These are phyloP conservation scores for Linaria vulgaris DNA, from an alignment of 257 asterid species.

Conservation along the genomic window DNA sequence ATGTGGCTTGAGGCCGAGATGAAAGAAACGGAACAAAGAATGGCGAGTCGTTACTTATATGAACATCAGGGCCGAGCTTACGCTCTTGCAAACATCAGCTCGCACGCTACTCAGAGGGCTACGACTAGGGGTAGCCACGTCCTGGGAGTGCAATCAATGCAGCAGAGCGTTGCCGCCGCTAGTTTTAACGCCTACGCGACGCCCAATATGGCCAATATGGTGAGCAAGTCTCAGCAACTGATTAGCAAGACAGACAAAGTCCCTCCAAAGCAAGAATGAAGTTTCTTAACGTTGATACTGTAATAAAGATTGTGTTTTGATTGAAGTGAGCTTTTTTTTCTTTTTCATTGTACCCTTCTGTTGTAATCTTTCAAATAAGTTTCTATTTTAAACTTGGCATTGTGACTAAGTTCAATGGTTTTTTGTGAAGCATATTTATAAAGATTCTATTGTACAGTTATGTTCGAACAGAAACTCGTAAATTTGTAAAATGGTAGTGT, in stretches of 20 bases:
- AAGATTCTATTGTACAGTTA: too few species aligned
- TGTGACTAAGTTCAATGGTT: too few species aligned
- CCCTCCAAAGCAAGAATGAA: neutral
- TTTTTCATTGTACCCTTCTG: too few species aligned
- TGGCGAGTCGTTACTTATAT: slow-evolving; percentile 21
- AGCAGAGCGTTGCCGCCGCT: neutral
- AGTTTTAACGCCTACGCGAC: slow-evolving; percentile 25
- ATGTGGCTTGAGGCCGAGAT: slow-evolving; percentile 24
- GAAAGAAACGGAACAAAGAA: slow-evolving; percentile 20
- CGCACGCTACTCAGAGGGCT: slow-evolving; percentile 24
- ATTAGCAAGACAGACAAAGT: slow-evolving; percentile 1
- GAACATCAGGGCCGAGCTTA: slow-evolving; percentile 23
- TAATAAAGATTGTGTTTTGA: too few species aligned
- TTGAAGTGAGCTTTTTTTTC: too few species aligned
- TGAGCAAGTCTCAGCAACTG: slow-evolving; percentile 26
- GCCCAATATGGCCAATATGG: slow-evolving; percentile 26
- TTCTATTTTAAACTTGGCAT: too few species aligned
- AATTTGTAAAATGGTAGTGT: too few species aligned
- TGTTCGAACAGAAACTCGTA: too few species aligned
- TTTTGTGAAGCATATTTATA: too few species aligned
- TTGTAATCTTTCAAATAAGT: too few species aligned
- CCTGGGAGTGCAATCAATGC: too few species aligned
- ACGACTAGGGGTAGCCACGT: slow-evolving; percentile 21
- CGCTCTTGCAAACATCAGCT: slow-evolving; percentile 19
- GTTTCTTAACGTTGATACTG: neutral